Conservation (phyloP, 345 rosid genomes). For the Gossypioides kirkii region DNA sequence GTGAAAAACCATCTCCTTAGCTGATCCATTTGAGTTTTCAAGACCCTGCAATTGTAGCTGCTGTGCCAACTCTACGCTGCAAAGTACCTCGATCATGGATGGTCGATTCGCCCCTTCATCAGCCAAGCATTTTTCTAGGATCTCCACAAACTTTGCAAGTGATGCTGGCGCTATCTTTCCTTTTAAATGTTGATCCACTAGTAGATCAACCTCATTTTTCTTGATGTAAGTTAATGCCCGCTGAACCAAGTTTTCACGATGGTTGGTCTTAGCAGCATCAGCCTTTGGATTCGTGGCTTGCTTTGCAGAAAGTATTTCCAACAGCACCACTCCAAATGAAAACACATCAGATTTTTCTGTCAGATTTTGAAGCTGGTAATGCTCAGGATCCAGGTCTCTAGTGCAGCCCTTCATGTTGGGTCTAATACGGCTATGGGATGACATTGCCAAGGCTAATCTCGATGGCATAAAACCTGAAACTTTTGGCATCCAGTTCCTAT, state of each 20-base stretch:
- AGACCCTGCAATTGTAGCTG: background rate
- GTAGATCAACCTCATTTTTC: background rate
- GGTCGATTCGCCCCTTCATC: background rate
- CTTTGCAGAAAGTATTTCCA: constrained; percentile 31
- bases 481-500: constrained; percentile 32
- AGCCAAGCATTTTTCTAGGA: background rate
- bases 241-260: constrained; percentile 2
- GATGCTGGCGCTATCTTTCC: background rate
- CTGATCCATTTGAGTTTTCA: background rate
- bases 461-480: constrained; percentile 36
- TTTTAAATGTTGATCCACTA: background rate
- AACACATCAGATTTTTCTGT: constrained; percentile 38
- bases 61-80: constrained; percentile 1
- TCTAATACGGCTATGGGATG: constrained; percentile 17
- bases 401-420: constrained; percentile 30
- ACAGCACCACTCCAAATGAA: constrained; percentile 35
- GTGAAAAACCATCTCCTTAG: background rate
- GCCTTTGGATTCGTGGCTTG: constrained; percentile 28
- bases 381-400: constrained; percentile 31
- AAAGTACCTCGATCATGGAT: constrained; percentile 10
- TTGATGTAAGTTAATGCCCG: background rate
- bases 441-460: constrained; percentile 23
- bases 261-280: background rate
- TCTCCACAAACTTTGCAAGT: background rate
- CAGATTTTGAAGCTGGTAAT: constrained; percentile 29